Conservation (phyloP, 140 eudicot genomes). For the Anethum foeniculum region DNA sequence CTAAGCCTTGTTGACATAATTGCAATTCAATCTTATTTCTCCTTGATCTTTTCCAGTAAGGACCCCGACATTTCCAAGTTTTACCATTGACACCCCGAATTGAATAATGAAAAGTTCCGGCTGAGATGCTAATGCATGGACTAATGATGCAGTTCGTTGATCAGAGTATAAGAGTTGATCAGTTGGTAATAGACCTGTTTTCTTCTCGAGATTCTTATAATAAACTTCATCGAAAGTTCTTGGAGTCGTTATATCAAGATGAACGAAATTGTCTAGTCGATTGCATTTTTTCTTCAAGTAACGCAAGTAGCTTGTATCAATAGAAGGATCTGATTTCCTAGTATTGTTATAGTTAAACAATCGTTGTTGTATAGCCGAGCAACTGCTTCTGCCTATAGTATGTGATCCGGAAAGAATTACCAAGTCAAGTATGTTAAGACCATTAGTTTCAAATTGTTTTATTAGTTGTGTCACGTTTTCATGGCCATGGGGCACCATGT, state of each 20-base stretch:
- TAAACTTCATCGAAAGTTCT: conserved; percentile 22
- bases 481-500: conserved; percentile 23
- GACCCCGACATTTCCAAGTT: conserved; percentile 23
- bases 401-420: conserved; percentile 27
- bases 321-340: conserved; percentile 18
- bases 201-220: conserved; percentile 18
- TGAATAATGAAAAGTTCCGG: conserved; percentile 17
- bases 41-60: conserved; percentile 18
- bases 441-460: conserved; percentile 9
- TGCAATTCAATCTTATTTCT: conserved; percentile 19
- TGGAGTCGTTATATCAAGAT: conserved; percentile 25
- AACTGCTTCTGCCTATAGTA: conserved; percentile 23
- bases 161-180: conserved; percentile 23
- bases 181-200: conserved; percentile 17
- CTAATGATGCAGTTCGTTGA: conserved; percentile 12
- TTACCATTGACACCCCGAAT: conserved; percentile 28
- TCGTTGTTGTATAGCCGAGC: conserved; percentile 16
- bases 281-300: conserved; percentile 14
- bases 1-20: conserved; percentile 11
- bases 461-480: conserved; percentile 22
- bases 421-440: conserved; percentile 20
- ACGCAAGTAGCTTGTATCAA: conserved; percentile 11
- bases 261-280: conserved; percentile 2
- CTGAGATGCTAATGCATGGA: conserved; percentile 15
- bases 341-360: conserved; percentile 16